phyloP scores from a whole-genome alignment of 1,284 basidiomycete species.

The Hemileia vastatrix region DNA sequence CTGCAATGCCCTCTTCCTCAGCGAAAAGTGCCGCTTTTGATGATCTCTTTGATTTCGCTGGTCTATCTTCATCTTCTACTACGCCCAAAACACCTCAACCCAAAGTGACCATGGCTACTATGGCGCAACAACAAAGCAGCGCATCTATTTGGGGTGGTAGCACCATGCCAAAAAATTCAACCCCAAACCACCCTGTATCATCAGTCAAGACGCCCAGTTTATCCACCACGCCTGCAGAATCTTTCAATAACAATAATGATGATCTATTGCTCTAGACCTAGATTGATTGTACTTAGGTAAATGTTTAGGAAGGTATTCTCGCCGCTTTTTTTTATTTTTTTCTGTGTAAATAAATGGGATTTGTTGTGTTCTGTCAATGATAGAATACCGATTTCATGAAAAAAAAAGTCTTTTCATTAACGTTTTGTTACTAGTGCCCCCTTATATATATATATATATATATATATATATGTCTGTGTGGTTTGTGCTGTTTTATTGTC shows the following conservation, averaged over 20 bases:
- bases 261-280: not conserved
- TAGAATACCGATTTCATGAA: too few species aligned
- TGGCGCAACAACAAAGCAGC: conserved; percentile 21
- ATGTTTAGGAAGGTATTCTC: too few species aligned
- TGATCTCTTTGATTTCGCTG: conserved; percentile 19
- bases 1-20: not conserved
- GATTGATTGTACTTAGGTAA: too few species aligned
- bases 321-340: too few species aligned
- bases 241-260: not conserved
- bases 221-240: not conserved
- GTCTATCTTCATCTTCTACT: conserved; percentile 1
- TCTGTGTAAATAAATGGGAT: too few species aligned
- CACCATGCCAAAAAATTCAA: too few species aligned
- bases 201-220: not conserved
- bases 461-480: too few species aligned
- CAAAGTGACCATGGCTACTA: conserved; percentile 16
- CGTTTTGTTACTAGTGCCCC: too few species aligned
- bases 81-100: not conserved
- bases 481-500: too few species aligned
- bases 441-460: too few species aligned
- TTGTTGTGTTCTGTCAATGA: too few species aligned
- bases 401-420: too few species aligned
- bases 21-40: conserved; percentile 9
- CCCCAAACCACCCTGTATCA: not conserved
- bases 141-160: conserved; percentile 20